phyloP scores from a whole-genome alignment of 2,329 filamentous ascomycete species.

The Fusarium sp. region DNA sequence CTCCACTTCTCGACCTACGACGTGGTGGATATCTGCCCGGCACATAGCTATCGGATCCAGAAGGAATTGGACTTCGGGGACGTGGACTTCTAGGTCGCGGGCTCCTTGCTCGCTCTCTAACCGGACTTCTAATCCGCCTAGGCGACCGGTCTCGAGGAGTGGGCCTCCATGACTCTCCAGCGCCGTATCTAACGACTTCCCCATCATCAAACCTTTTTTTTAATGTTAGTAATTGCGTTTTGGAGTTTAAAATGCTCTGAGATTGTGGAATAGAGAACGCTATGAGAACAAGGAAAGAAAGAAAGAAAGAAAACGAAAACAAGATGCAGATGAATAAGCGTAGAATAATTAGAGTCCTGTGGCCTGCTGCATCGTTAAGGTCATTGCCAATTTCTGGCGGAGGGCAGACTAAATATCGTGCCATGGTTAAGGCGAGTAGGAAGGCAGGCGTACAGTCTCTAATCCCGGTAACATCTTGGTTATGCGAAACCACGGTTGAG shows the following conservation, averaged over 20 bases:
- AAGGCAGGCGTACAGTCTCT: neutral
- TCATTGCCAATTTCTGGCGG: neutral
- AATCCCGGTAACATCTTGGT: too few species aligned
- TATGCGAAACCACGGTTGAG: too few species aligned
- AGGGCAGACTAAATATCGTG: neutral
- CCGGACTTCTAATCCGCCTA: slow-evolving; percentile 47
- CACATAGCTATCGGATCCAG: slow-evolving; percentile 57
- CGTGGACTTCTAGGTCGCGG: slow-evolving; percentile 53
- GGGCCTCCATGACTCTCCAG: slow-evolving; percentile 69
- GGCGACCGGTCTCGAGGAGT: slow-evolving; percentile 63
- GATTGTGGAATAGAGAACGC: neutral
- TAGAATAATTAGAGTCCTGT: neutral
- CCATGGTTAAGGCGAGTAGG: neutral
- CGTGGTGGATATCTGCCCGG: slow-evolving; percentile 55
- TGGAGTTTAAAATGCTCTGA: neutral
- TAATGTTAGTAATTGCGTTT: slow-evolving; percentile 16
- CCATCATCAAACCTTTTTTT: slow-evolving; percentile 66
- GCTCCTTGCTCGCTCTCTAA: slow-evolving; percentile 46
- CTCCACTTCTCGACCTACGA: slow-evolving; percentile 54
- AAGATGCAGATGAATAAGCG: neutral
- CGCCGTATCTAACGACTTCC: slow-evolving; percentile 69
- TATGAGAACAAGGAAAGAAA: slow-evolving; percentile 3
- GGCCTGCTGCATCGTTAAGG: neutral
- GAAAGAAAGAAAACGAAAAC: neutral
- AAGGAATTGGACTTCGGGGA: slow-evolving; percentile 50